phyloP scores from a whole-genome alignment of 371 early-diverging fungal species.

The Mortierella sp. region DNA sequence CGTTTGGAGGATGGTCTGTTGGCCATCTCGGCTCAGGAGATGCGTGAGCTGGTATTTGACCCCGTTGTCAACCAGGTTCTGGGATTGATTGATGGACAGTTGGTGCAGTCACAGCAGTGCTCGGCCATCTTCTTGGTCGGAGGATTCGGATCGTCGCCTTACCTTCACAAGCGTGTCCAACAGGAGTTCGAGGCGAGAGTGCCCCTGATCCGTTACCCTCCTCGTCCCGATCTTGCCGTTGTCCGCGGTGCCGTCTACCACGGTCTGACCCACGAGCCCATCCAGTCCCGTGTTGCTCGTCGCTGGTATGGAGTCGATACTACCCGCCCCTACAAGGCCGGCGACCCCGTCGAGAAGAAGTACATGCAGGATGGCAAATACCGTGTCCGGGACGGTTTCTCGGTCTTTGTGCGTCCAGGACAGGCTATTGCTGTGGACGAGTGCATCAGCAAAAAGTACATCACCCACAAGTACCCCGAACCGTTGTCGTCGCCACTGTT shows the following conservation, averaged over 20 bases:
- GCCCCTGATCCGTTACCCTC: constrained; percentile 52
- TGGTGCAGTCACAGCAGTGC: constrained; percentile 62
- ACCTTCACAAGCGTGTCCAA: constrained; percentile 60
- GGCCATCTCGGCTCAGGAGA: constrained; percentile 67
- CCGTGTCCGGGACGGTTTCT: constrained; percentile 71
- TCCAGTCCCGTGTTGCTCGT: constrained; percentile 73
- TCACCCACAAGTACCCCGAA: constrained; percentile 59
- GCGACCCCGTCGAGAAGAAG: constrained; percentile 66
- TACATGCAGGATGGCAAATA: constrained; percentile 60
- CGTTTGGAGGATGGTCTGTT: constrained; percentile 70
- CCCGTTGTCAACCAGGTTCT: constrained; percentile 72
- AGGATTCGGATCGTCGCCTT: constrained; percentile 66
- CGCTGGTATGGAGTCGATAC: constrained; percentile 75
- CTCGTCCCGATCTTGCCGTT: constrained; percentile 57
- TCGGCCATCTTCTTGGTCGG: constrained; percentile 67
- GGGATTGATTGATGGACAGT: constrained; percentile 69
- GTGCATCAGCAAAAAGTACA: constrained; percentile 70
- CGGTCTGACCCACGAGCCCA: constrained; percentile 68
- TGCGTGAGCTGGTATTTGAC: constrained; percentile 70
- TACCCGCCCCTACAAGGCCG: constrained; percentile 68
- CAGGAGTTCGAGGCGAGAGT: constrained; percentile 52
- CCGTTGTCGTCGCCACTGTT: constrained; percentile 49
- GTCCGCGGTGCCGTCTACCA: constrained; percentile 64
- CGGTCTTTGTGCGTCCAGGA: constrained; percentile 70
- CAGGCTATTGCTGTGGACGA: constrained; percentile 71